These are phyloP conservation scores for Acer negundo DNA, from an alignment of 345 rosid species.

Conservation along the genomic window DNA sequence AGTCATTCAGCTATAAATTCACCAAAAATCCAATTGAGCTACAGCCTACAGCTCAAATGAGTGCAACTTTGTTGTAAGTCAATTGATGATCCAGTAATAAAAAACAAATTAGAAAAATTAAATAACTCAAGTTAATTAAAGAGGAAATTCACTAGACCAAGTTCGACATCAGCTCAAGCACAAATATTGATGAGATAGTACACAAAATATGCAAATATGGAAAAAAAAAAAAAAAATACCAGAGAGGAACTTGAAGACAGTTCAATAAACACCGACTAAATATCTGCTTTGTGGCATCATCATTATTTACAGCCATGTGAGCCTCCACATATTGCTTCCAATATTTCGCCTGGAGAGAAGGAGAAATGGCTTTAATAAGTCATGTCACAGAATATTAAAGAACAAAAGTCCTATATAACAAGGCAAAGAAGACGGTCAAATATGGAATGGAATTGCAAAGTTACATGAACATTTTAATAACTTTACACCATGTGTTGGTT, in stretches of 20 bases:
- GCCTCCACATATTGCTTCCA: constrained; percentile 99
- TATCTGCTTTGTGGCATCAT: constrained; percentile 87
- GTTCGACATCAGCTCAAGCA: not conserved
- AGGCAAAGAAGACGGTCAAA: not conserved
- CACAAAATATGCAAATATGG: not conserved
- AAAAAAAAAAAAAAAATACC: constrained; percentile 45
- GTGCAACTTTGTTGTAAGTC: not conserved
- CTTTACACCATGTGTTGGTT: not conserved
- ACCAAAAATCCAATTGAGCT: not conserved
- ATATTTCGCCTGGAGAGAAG: constrained; percentile 69
- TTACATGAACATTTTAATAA: not conserved
- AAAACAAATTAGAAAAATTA: not conserved
- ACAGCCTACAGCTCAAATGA: not conserved
- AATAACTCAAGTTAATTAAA: not conserved
- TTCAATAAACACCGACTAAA: constrained; percentile 92
- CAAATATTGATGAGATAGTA: not conserved
- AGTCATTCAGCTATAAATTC: not conserved
- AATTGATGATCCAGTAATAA: not conserved
- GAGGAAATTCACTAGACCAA: constrained; percentile 5
- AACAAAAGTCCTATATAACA: not conserved
- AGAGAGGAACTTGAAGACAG: constrained; percentile 93
- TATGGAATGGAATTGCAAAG: not conserved
- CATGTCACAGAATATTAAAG: not conserved
- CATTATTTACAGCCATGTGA: constrained; percentile 77
- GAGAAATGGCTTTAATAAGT: constrained; percentile 8